Conservation (phyloP, 2,329 filamentous ascomycete species). For the Hysterium pulicare region DNA sequence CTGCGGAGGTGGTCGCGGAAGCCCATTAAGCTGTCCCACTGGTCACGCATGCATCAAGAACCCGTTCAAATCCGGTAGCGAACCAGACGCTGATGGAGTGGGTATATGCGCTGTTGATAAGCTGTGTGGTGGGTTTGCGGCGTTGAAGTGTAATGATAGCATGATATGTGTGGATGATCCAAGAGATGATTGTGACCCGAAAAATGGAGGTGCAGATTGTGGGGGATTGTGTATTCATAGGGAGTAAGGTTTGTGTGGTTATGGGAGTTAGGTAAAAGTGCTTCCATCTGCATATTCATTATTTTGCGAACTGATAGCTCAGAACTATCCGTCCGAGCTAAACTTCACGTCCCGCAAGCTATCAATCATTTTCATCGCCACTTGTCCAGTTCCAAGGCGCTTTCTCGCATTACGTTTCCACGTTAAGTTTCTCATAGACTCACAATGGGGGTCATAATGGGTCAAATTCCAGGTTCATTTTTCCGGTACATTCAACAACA, state of each 20-base stretch:
- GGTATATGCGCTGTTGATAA: constrained; percentile 35
- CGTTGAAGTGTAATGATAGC: constrained; percentile 27
- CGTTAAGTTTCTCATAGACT: too few relatives aligned
- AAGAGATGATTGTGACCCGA: constrained; percentile 40
- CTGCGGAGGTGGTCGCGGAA: constrained; percentile 26
- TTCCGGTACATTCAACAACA: too few relatives aligned
- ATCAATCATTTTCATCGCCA: too few relatives aligned
- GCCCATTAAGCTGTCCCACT: constrained; percentile 7
- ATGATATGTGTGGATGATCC: constrained; percentile 44
- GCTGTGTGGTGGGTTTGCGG: constrained; percentile 43
- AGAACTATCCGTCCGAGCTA: too few relatives aligned
- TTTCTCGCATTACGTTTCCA: too few relatives aligned
- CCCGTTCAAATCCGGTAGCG: constrained; percentile 27
- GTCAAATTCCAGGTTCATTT: too few relatives aligned
- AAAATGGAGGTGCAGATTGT: constrained; percentile 42
- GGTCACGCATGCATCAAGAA: constrained; percentile 30
- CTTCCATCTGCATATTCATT: constrained; percentile 6
- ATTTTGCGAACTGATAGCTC: too few relatives aligned
- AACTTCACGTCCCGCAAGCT: too few relatives aligned
- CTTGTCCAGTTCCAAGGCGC: too few relatives aligned
- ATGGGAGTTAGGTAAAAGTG: constrained; percentile 4
- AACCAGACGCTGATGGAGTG: constrained; percentile 27
- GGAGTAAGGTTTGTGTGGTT: not conserved
- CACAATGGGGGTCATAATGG: too few relatives aligned
- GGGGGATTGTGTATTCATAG: constrained; percentile 40